Conservation (phyloP, 371 early-diverging fungal genomes). For the Rhizopus sp. region DNA sequence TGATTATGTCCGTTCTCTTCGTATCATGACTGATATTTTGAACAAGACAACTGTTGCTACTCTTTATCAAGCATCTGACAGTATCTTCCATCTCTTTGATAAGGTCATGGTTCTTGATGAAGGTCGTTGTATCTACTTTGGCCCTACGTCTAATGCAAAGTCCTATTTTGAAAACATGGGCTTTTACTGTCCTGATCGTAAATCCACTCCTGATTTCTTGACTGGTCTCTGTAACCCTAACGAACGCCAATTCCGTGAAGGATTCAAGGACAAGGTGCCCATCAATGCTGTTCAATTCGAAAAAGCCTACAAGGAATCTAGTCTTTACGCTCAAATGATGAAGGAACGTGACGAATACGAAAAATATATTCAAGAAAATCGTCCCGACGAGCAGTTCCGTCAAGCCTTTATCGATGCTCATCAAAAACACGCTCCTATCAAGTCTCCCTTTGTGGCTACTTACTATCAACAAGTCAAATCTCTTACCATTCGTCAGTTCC, state of each 20-base stretch:
- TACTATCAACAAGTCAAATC: slow-evolving; percentile 64
- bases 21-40: slow-evolving; percentile 53
- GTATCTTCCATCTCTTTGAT: slow-evolving; percentile 66
- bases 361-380: slow-evolving; percentile 25
- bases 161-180: slow-evolving; percentile 61
- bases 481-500: slow-evolving; percentile 65
- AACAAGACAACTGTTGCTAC: slow-evolving; percentile 60
- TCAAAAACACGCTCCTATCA: slow-evolving; percentile 55
- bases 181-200: slow-evolving; percentile 69
- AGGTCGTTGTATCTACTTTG: slow-evolving; percentile 68
- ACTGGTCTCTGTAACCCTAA: slow-evolving; percentile 68
- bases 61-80: slow-evolving; percentile 68
- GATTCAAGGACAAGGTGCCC: slow-evolving; percentile 55
- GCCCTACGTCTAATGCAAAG: slow-evolving; percentile 50
- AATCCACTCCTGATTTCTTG: slow-evolving; percentile 81
- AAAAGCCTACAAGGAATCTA: slow-evolving; percentile 45
- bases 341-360: slow-evolving; percentile 47
- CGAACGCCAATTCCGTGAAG: slow-evolving; percentile 62
- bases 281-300: slow-evolving; percentile 53
- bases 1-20: slow-evolving; percentile 61
- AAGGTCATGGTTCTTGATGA: slow-evolving; percentile 63
- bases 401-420: slow-evolving; percentile 59
- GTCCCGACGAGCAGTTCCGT: slow-evolving; percentile 52
- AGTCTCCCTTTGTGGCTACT: slow-evolving; percentile 63
- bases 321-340: slow-evolving; percentile 36